Evolutionary conservation across 805 yeast species (phyloP).

Genomic region (Pichia membranifaciens): DNA sequence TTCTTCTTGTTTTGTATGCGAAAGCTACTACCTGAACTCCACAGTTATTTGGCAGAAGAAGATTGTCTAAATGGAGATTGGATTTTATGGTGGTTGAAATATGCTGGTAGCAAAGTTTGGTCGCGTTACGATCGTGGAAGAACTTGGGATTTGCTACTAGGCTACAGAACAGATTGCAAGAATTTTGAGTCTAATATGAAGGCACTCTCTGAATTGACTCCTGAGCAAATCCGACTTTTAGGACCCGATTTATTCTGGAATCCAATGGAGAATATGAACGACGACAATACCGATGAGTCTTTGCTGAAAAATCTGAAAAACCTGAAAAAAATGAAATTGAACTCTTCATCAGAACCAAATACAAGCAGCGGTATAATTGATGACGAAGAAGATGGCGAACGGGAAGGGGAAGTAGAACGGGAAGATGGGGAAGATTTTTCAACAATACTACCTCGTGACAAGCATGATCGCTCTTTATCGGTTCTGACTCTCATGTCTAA

Average conservation of each 20-base stretch:
- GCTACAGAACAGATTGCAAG: conserved; percentile 52
- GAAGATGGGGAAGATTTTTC: no score
- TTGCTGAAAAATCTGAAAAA: neutral
- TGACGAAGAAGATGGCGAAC: conserved; percentile 2
- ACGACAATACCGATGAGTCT: neutral
- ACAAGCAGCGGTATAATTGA: neutral
- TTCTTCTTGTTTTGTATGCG: conserved; percentile 61
- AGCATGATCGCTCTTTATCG: conserved; percentile 27
- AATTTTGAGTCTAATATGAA: conserved; percentile 23
- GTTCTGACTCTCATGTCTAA: conserved; percentile 25
- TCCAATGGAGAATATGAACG: conserved; percentile 24
- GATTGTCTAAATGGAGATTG: conserved; percentile 76
- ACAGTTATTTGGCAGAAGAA: conserved; percentile 73
- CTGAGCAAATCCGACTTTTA: conserved; percentile 25
- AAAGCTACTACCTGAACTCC: conserved; percentile 66
- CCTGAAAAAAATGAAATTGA: no score
- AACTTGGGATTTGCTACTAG: conserved; percentile 81
- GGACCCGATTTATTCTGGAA: conserved; percentile 67
- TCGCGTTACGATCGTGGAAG: conserved; percentile 78
- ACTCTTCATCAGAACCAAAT: no score
- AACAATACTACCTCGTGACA: neutral
- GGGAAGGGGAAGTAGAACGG: neutral
- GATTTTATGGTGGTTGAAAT: conserved; percentile 93
- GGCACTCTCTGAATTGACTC: conserved; percentile 18
- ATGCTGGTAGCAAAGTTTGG: conserved; percentile 82